Conservation (phyloP, 768 basidiomycete genomes). For the Kwoniella pini region DNA sequence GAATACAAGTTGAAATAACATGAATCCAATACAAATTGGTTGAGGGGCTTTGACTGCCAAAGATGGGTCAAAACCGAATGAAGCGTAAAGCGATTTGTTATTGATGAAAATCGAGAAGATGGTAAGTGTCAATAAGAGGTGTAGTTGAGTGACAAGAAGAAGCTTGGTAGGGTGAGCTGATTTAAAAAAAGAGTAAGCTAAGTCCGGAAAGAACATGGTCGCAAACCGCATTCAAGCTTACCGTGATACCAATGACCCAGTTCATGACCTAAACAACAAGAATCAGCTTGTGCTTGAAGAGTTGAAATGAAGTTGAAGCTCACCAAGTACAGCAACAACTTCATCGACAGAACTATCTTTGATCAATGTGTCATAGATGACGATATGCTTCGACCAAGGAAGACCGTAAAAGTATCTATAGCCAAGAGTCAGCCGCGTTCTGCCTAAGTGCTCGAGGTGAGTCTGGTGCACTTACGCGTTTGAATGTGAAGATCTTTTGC, state of each 20-base stretch:
- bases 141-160: conserved; percentile 78
- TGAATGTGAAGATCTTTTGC: conserved; percentile 89
- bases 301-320: conserved; percentile 4
- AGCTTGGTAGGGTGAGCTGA: conserved; percentile 86
- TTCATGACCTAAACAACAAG: conserved; percentile 68
- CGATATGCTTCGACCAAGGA: conserved; percentile 69
- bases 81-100: conserved; percentile 52
- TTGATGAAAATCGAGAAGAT: conserved; percentile 55
- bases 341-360: conserved; percentile 85
- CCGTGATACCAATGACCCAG: conserved; percentile 92
- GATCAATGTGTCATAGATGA: conserved; percentile 96
- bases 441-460: not conserved
- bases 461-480: conserved; percentile 62
- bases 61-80: conserved; percentile 50
- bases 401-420: conserved; percentile 91
- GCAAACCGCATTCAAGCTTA: conserved; percentile 18
- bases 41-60: conserved; percentile 41
- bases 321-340: conserved; percentile 89
- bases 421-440: not conserved
- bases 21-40: conserved; percentile 55
- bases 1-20: conserved; percentile 54
- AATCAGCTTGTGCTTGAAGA: not conserved
- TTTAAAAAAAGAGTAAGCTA: no score
- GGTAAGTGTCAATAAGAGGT: conserved; percentile 72
- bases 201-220: no score